Evolutionary conservation across 1,284 basidiomycete species (phyloP).

Genomic region (Microbotryum intermedium): DNA sequence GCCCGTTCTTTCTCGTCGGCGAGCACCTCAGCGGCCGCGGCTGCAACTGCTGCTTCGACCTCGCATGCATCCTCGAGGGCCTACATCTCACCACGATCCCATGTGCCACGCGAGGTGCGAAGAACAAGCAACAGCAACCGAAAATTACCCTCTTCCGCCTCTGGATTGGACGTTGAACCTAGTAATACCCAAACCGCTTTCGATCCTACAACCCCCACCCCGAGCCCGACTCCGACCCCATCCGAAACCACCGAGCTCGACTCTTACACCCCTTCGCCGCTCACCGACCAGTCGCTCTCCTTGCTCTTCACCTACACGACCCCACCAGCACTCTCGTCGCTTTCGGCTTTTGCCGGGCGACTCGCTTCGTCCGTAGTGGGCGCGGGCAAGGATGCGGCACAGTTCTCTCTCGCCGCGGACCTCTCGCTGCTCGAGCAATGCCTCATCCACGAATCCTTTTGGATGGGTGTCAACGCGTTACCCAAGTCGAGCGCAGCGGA

Average conservation of each 20-base stretch:
- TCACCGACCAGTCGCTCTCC: constrained; percentile 20
- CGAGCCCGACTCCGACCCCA: background rate
- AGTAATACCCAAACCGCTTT: no score
- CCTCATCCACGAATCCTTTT: constrained; percentile 72
- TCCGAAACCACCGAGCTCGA: background rate
- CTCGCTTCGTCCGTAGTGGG: constrained; percentile 7
- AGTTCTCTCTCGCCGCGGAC: constrained; percentile 15
- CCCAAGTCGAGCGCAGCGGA: background rate
- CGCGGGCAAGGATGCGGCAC: background rate
- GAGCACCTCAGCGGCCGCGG: no score
- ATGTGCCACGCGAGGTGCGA: no score
- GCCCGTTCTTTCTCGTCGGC: no score
- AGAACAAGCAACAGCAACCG: no score
- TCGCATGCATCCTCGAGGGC: no score
- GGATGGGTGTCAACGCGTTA: constrained; percentile 23
- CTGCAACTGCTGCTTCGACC: no score
- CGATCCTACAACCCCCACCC: no score
- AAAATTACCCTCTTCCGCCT: no score
- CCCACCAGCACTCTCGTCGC: constrained; percentile 59
- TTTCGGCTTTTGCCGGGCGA: constrained; percentile 64
- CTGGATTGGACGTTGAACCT: no score
- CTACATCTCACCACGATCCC: no score
- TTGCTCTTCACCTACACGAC: constrained; percentile 27
- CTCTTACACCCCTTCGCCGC: constrained; percentile 4
- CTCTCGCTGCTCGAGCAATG: constrained; percentile 52